Conservation (phyloP, 345 rosid species). For the Sapria himalayana region DNA sequence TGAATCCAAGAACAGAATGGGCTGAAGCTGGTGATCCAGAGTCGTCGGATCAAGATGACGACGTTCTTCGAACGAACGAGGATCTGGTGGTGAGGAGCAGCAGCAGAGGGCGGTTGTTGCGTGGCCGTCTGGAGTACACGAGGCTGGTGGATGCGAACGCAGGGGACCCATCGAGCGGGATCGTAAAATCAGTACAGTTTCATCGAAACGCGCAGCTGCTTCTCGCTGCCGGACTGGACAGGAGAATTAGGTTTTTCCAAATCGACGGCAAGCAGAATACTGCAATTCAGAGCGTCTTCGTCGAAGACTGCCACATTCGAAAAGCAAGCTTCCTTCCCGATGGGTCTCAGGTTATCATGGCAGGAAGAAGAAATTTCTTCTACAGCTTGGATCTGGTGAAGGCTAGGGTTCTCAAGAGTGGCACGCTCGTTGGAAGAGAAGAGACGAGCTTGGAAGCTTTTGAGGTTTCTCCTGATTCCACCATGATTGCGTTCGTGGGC, state of each 20-base stretch:
- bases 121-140: slow-evolving; percentile 67
- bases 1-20: slow-evolving; percentile 84
- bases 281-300: slow-evolving; percentile 64
- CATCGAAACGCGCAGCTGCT: slow-evolving; percentile 75
- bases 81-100: slow-evolving; percentile 57
- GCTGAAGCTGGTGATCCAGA: slow-evolving; percentile 37
- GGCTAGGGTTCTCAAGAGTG: slow-evolving; percentile 59
- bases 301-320: slow-evolving; percentile 64
- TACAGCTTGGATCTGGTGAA: slow-evolving; percentile 74
- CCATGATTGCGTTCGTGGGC: slow-evolving; percentile 57
- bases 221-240: slow-evolving; percentile 60
- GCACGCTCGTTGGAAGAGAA: slow-evolving; percentile 85
- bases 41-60: slow-evolving; percentile 42
- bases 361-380: slow-evolving; percentile 86
- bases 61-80: slow-evolving; percentile 48
- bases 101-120: slow-evolving; percentile 24
- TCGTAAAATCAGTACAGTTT: slow-evolving; percentile 65
- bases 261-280: slow-evolving; percentile 88
- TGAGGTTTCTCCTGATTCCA: slow-evolving; percentile 76
- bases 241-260: slow-evolving; percentile 58
- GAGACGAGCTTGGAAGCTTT: slow-evolving; percentile 87
- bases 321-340: slow-evolving; percentile 71
- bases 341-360: slow-evolving; percentile 74
- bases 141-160: slow-evolving; percentile 71
- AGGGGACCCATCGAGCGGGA: slow-evolving; percentile 51